A percentile compares a stretch with the other conserved stretches of the same genome.
Evolutionary conservation across 2,329 filamentous ascomycete genomes (phyloP).

Genomic region (Clarireedia homoeocarpa): DNA sequence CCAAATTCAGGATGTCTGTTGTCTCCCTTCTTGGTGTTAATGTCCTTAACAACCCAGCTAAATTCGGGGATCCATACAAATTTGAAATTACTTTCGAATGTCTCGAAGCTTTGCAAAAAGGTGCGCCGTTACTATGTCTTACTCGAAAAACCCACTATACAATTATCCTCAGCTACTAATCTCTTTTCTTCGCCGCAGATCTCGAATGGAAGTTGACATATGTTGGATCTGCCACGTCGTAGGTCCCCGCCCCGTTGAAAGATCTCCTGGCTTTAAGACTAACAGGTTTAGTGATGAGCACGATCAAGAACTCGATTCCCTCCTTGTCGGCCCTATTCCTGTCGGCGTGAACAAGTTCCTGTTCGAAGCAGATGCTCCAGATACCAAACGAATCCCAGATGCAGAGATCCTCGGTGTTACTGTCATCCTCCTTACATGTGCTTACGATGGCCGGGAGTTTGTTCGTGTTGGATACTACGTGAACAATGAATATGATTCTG

Average conservation of each 20-base stretch:
- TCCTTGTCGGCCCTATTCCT: conserved; percentile 94
- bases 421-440: conserved; percentile 90
- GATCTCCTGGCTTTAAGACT: neutral
- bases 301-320: conserved; percentile 94
- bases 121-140: conserved; percentile 36
- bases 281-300: conserved; percentile 51
- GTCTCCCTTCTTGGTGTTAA: conserved; percentile 93
- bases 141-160: neutral
- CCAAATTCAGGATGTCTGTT: conserved; percentile 67
- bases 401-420: conserved; percentile 96
- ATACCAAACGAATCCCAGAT: conserved; percentile 83
- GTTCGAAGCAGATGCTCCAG: conserved; percentile 90
- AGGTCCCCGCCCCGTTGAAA: conserved; percentile 35
- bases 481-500: conserved; percentile 96
- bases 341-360: conserved; percentile 98
- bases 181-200: conserved; percentile 45
- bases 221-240: conserved; percentile 96
- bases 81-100: conserved; percentile 99
- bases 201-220: conserved; percentile 99
- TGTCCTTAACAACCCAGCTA: conserved; percentile 93
- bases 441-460: conserved; percentile 94
- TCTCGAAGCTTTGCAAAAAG: conserved; percentile 87
- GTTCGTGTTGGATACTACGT: conserved; percentile 98
- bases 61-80: conserved; percentile 86
- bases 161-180: conserved; percentile 9